phyloP scores from a whole-genome alignment of 371 early-diverging fungal genomes.

The Mortierella sp. region DNA sequence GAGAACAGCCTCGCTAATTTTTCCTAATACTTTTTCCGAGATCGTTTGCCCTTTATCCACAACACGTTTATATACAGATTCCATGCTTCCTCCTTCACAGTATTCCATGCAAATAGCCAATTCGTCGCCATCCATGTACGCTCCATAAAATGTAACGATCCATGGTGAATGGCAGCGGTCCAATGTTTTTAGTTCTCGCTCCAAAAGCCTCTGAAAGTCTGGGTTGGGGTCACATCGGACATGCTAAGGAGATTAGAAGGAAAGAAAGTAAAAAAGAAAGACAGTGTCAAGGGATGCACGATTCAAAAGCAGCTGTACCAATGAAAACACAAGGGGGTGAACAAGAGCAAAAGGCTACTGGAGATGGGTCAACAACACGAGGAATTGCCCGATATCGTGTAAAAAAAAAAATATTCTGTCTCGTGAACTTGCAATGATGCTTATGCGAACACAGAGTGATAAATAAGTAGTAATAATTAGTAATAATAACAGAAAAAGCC shows the following conservation, averaged over 20 bases:
- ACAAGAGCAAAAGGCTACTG: not conserved
- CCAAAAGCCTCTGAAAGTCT: slow-evolving; percentile 82
- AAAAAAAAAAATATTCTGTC: too few species aligned
- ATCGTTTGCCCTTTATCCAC: slow-evolving; percentile 72
- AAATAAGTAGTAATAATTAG: too few species aligned
- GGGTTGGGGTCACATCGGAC: slow-evolving; percentile 77
- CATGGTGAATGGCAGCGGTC: slow-evolving; percentile 92
- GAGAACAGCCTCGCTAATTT: slow-evolving; percentile 84
- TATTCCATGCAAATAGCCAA: slow-evolving; percentile 97
- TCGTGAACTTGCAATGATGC: too few species aligned
- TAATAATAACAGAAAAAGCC: not conserved
- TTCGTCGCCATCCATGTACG: slow-evolving; percentile 90
- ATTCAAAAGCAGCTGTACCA: slow-evolving; percentile 16
- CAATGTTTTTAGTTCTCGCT: slow-evolving; percentile 91
- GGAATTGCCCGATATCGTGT: not conserved
- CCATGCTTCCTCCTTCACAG: slow-evolving; percentile 86
- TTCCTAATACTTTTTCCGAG: slow-evolving; percentile 84
- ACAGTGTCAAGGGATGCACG: not conserved
- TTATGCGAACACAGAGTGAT: too few species aligned
- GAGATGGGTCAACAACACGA: not conserved
- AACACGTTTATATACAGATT: slow-evolving; percentile 82
- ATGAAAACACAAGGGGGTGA: slow-evolving; percentile 26
- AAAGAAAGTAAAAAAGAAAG: not conserved
- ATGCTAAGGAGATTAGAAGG: slow-evolving; percentile 57
- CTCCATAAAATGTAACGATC: slow-evolving; percentile 96